These are phyloP conservation scores for Daedalea quercina DNA, from an alignment of 768 basidiomycete species.

Conservation along the genomic window DNA sequence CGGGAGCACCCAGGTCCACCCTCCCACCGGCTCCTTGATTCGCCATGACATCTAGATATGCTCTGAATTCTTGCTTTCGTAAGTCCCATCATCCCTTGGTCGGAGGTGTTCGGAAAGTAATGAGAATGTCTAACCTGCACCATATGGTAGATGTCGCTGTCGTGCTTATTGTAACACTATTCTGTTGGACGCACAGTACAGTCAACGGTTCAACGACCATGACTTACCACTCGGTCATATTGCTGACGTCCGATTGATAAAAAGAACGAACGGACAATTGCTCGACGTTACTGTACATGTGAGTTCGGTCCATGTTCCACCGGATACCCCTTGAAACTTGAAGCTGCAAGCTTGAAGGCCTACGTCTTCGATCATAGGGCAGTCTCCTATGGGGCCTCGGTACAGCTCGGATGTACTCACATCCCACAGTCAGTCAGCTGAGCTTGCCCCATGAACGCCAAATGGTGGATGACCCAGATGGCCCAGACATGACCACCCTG, in stretches of 20 bases:
- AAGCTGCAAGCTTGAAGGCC: too few species aligned
- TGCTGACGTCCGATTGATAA: too few species aligned
- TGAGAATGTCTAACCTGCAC: not conserved
- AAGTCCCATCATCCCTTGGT: not conserved
- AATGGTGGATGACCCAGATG: too few species aligned
- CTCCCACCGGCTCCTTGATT: conserved; percentile 8
- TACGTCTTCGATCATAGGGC: not conserved
- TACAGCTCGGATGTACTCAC: not conserved
- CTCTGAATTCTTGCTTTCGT: not conserved
- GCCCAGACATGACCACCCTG: not conserved
- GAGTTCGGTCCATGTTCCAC: not conserved
- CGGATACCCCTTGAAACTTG: too few species aligned
- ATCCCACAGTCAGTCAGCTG: not conserved
- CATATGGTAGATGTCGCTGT: too few species aligned
- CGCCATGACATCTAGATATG: not conserved
- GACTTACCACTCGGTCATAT: not conserved
- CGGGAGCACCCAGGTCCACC: conserved; percentile 43
- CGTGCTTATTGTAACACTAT: too few species aligned
- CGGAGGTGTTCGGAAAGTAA: not conserved
- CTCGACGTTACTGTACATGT: too few species aligned
- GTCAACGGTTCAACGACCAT: not conserved
- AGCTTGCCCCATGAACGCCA: not conserved
- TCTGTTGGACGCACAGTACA: not conserved
- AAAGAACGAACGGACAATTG: too few species aligned
- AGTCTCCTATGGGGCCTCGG: not conserved